phyloP scores from a whole-genome alignment of 2,329 filamentous ascomycete species.

The Calonectria honghensis region DNA sequence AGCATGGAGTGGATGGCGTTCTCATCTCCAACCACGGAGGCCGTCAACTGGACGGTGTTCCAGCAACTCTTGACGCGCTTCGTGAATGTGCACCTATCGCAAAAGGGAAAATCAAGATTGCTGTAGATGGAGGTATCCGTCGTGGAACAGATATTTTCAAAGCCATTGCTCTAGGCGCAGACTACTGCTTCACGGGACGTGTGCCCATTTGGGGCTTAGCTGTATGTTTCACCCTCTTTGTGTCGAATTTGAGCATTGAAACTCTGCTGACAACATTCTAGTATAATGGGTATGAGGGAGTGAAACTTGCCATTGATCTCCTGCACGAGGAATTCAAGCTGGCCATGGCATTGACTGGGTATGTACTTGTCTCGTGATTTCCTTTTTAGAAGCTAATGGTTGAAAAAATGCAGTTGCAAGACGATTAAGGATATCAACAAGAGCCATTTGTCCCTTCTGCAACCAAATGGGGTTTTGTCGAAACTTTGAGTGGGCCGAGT shows the following conservation, averaged over 20 bases:
- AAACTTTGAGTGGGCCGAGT: slow-evolving; percentile 7
- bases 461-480: slow-evolving; percentile 39
- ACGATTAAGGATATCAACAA: slow-evolving; percentile 46
- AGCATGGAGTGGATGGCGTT: slow-evolving; percentile 55
- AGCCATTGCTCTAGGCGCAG: slow-evolving; percentile 55
- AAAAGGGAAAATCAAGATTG: slow-evolving; percentile 76
- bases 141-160: slow-evolving; percentile 58
- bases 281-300: slow-evolving; percentile 55
- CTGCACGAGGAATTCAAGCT: slow-evolving; percentile 51
- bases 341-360: slow-evolving; percentile 51
- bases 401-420: slow-evolving; percentile 30
- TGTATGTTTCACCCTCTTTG: slow-evolving; percentile 29
- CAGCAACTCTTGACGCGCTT: slow-evolving; percentile 74
- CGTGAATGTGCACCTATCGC: slow-evolving; percentile 76
- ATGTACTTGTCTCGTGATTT: not conserved
- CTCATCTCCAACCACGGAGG: slow-evolving; percentile 50
- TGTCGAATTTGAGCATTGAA: not conserved
- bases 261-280: not conserved
- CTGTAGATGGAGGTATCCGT: slow-evolving; percentile 59
- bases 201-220: slow-evolving; percentile 62
- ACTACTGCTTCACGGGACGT: slow-evolving; percentile 44
- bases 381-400: not conserved
- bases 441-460: slow-evolving; percentile 41
- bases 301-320: slow-evolving; percentile 60
- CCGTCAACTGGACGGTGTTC: slow-evolving; percentile 62